A percentile compares a stretch with the other conserved stretches of the same genome.
phyloP scores from a whole-genome alignment of 2,329 filamentous ascomycete species.

The Cladosporium phlei region DNA sequence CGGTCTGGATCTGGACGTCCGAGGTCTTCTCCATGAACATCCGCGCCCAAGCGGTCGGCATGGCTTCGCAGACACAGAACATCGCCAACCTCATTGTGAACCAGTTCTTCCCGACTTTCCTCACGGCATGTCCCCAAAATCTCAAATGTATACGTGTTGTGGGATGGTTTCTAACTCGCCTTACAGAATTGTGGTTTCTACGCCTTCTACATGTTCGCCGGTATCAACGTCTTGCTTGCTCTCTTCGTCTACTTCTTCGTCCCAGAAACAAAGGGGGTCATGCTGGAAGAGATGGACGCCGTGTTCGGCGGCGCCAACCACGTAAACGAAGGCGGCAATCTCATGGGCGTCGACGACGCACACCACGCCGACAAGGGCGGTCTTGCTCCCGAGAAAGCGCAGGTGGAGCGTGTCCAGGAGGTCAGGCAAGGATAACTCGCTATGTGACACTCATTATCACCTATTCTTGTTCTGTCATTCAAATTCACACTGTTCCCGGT shows the following conservation, averaged over 20 bases:
- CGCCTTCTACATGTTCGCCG: conserved; percentile 53
- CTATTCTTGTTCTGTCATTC: background rate
- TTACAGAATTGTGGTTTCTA: conserved; percentile 50
- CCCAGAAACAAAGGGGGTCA: conserved; percentile 42
- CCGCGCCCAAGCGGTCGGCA: conserved; percentile 65
- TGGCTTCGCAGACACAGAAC: conserved; percentile 55
- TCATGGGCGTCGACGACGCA: conserved; percentile 35
- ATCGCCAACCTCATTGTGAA: conserved; percentile 64
- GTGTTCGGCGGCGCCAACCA: conserved; percentile 56
- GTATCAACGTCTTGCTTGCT: conserved; percentile 40
- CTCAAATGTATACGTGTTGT: background rate
- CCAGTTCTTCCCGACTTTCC: conserved; percentile 66
- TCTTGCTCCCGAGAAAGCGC: conserved; percentile 9
- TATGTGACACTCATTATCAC: background rate
- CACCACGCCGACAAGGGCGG: conserved; percentile 25
- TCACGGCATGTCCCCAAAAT: conserved; percentile 31
- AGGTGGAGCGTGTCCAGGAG: conserved; percentile 20
- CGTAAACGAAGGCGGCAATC: conserved; percentile 50
- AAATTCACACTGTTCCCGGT: too few relatives aligned
- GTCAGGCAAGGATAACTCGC: background rate
- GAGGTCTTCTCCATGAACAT: conserved; percentile 69
- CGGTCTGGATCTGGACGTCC: conserved; percentile 66
- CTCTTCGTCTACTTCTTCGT: conserved; percentile 41
- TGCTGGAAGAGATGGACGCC: conserved; percentile 53
- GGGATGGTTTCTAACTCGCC: background rate